Evolutionary conservation across 2,329 filamentous ascomycete genomes (phyloP).

Genomic region (Pezicula neosporulosa): DNA sequence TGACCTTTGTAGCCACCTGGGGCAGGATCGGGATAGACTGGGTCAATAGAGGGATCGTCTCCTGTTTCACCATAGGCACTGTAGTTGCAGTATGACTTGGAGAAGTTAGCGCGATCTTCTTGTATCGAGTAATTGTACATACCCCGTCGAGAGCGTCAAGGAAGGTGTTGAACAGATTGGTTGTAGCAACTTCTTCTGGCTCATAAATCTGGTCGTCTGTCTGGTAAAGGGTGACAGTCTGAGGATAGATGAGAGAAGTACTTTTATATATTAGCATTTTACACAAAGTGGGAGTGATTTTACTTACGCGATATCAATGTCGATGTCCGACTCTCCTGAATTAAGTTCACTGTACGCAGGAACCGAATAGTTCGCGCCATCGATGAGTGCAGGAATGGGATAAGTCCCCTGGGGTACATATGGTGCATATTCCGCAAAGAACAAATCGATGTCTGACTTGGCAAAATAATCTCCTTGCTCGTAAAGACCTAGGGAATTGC

Average conservation of each 20-base stretch:
- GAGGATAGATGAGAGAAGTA: conserved; percentile 17
- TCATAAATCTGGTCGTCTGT: conserved; percentile 21
- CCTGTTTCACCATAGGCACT: conserved; percentile 39
- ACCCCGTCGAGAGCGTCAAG: conserved; percentile 25
- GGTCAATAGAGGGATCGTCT: conserved; percentile 34
- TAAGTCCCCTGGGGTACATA: conserved; percentile 15
- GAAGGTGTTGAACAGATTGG: conserved; percentile 25
- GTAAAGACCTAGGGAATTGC: conserved; percentile 15
- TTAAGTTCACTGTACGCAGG: conserved; percentile 5
- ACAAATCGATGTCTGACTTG: conserved; percentile 13
- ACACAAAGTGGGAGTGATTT: background rate
- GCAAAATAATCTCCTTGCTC: conserved; percentile 12
- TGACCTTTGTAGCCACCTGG: conserved; percentile 36
- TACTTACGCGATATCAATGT: conserved; percentile 15
- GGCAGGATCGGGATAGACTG: conserved; percentile 37
- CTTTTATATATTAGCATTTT: conserved; percentile 5
- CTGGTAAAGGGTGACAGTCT: conserved; percentile 23
- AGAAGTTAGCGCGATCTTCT: background rate
- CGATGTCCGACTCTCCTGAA: conserved; percentile 14
- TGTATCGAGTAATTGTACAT: background rate
- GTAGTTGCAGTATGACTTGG: conserved; percentile 39
- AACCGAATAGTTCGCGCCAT: conserved; percentile 14
- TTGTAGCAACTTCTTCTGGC: conserved; percentile 15
- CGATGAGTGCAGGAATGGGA: conserved; percentile 13
- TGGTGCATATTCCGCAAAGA: conserved; percentile 8